Conservation (phyloP, 805 yeast genomes). For the Ogataea wickerhamii region DNA sequence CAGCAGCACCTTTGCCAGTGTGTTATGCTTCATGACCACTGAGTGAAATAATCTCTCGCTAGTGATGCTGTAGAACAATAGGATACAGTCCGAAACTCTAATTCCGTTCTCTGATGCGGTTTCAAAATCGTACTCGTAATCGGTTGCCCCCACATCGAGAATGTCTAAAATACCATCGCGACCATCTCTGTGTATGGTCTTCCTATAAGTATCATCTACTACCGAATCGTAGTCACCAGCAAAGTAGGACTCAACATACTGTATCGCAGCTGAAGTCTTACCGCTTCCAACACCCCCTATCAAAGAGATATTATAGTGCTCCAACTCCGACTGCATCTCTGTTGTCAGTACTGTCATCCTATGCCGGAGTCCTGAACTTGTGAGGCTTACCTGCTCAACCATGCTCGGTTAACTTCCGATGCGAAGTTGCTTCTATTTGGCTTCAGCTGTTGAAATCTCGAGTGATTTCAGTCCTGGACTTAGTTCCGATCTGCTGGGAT, state of each 20-base stretch:
- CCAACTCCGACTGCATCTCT: background rate
- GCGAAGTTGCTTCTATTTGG: too few relatives aligned
- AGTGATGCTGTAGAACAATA: conserved; percentile 48
- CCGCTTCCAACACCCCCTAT: conserved; percentile 32
- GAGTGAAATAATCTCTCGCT: conserved; percentile 46
- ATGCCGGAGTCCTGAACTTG: too few relatives aligned
- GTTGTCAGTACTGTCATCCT: too few relatives aligned
- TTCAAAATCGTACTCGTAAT: conserved; percentile 40
- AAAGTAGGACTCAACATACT: conserved; percentile 22
- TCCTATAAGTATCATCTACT: conserved; percentile 28
- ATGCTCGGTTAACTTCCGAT: too few relatives aligned
- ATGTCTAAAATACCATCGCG: conserved; percentile 41
- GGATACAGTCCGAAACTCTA: conserved; percentile 43
- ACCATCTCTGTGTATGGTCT: conserved; percentile 31
- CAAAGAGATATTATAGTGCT: conserved; percentile 22
- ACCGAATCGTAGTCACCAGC: conserved; percentile 23
- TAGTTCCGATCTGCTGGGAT: too few relatives aligned
- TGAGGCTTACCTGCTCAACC: too few relatives aligned
- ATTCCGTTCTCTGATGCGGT: conserved; percentile 14
- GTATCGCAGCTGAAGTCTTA: conserved; percentile 28
- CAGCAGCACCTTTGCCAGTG: conserved; percentile 63
- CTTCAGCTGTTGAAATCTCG: too few relatives aligned
- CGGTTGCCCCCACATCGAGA: conserved; percentile 90
- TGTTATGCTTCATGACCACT: conserved; percentile 43
- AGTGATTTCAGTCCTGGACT: too few relatives aligned